Conservation (phyloP, 768 basidiomycete genomes). For the Pulveroboletus sp. region DNA sequence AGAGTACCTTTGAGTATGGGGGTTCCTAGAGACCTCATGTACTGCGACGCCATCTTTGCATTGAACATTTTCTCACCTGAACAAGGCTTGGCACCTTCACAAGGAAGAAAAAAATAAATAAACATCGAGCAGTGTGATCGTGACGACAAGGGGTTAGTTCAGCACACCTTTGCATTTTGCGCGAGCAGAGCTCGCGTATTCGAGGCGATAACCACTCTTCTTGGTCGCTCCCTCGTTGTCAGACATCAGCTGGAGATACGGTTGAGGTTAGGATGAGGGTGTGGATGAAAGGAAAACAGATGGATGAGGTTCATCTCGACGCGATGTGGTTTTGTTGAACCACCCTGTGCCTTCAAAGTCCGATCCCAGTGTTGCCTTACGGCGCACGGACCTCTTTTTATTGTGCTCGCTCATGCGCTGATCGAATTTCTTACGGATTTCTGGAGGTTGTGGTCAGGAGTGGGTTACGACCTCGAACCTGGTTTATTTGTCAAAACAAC, state of each 20-base stretch:
- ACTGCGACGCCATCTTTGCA: background rate
- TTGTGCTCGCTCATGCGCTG: constrained; percentile 23
- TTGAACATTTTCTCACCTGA: constrained; percentile 39
- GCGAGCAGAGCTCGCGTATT: constrained; percentile 64
- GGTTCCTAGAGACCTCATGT: constrained; percentile 45
- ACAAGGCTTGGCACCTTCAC: constrained; percentile 73
- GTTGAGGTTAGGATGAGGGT: constrained; percentile 14
- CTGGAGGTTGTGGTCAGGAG: constrained; percentile 9
- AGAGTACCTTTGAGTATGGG: constrained; percentile 67
- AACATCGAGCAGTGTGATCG: constrained; percentile 15
- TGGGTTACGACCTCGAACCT: constrained; percentile 7
- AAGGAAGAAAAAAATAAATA: constrained; percentile 13
- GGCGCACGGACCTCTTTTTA: constrained; percentile 33
- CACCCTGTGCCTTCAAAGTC: constrained; percentile 36
- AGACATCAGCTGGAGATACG: constrained; percentile 27
- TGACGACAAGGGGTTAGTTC: constrained; percentile 5
- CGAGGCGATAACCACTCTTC: constrained; percentile 63
- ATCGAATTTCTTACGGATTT: constrained; percentile 12
- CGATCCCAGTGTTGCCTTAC: constrained; percentile 30
- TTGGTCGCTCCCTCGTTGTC: constrained; percentile 33
- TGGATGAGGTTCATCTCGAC: constrained; percentile 37
- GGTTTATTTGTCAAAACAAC: constrained; percentile 33
- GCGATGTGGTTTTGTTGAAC: constrained; percentile 37
- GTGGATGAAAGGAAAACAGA: constrained; percentile 28
- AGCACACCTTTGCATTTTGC: constrained; percentile 75